Evolutionary conservation across 345 rosid species (phyloP).

Genomic region (Barbarea vulgaris): DNA sequence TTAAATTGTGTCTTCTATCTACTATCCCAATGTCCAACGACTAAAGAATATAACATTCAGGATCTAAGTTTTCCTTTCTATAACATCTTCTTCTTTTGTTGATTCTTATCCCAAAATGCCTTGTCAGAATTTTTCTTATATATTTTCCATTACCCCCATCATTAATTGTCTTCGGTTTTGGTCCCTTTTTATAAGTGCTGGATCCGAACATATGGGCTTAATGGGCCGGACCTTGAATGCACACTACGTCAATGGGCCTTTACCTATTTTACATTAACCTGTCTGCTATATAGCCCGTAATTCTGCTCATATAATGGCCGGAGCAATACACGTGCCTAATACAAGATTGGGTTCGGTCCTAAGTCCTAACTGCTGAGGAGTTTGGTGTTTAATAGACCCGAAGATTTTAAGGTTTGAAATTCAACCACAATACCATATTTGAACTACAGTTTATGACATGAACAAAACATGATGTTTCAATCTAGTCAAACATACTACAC

Average conservation of each 20-base stretch:
- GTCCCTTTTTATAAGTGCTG: background rate
- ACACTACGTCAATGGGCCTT: background rate
- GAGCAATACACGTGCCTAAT: constrained; percentile 13
- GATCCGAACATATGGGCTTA: background rate
- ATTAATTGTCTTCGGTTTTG: background rate
- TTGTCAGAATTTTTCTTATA: background rate
- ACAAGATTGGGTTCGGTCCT: constrained; percentile 3
- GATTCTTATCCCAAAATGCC: background rate
- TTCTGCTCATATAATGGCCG: background rate
- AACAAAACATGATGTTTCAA: background rate
- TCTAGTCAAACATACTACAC: background rate
- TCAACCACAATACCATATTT: background rate
- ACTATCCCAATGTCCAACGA: background rate
- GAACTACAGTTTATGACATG: background rate
- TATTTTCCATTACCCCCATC: background rate
- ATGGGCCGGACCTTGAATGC: background rate
- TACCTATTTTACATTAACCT: background rate
- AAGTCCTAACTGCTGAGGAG: constrained; percentile 8
- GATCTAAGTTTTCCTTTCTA: background rate
- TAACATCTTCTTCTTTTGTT: background rate
- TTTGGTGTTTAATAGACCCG: background rate
- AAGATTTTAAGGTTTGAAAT: background rate
- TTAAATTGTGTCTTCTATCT: background rate
- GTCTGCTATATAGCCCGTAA: background rate
- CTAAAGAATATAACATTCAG: background rate